These are phyloP conservation scores for Serendipita sp. DNA, from an alignment of 768 basidiomycete genomes.

Conservation along the genomic window DNA sequence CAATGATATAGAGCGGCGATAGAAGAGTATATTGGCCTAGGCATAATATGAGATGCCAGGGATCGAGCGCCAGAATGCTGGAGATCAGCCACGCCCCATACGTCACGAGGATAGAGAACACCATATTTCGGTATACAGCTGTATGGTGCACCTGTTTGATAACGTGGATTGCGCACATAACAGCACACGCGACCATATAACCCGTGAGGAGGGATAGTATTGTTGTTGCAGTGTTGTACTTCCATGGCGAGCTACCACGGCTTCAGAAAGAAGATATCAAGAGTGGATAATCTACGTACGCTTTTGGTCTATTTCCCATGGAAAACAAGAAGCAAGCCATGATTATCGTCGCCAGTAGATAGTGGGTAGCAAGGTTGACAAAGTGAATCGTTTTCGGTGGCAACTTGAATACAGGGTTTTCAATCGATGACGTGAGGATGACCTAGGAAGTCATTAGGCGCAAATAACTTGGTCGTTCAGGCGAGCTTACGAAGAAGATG, in stretches of 20 bases:
- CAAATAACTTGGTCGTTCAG: background rate
- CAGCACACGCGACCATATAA: constrained; percentile 70
- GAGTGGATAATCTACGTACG: constrained; percentile 29
- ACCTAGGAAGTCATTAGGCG: constrained; percentile 28
- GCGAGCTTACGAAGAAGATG: constrained; percentile 64
- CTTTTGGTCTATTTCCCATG: constrained; percentile 87
- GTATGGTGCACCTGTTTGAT: constrained; percentile 40
- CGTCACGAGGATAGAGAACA: constrained; percentile 73
- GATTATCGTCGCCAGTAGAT: constrained; percentile 66
- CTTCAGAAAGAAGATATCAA: constrained; percentile 9
- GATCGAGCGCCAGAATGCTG: constrained; percentile 75
- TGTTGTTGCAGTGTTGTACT: constrained; percentile 68
- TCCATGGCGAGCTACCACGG: constrained; percentile 47
- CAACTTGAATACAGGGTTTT: constrained; percentile 52
- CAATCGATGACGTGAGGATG: constrained; percentile 76
- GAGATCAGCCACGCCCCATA: constrained; percentile 54
- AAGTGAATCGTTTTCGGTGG: constrained; percentile 44
- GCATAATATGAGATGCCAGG: constrained; percentile 91
- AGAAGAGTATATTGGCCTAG: constrained; percentile 78
- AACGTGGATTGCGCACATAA: constrained; percentile 64
- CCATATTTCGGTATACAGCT: constrained; percentile 50
- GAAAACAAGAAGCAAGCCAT: constrained; percentile 85
- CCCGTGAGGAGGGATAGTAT: constrained; percentile 61
- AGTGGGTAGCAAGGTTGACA: constrained; percentile 49
- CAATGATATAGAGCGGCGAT: constrained; percentile 54